A percentile compares a stretch with the other conserved stretches of the same genome.
Conservation (phyloP, 805 yeast species). For the Tetrapisispora taiwanensis region DNA sequence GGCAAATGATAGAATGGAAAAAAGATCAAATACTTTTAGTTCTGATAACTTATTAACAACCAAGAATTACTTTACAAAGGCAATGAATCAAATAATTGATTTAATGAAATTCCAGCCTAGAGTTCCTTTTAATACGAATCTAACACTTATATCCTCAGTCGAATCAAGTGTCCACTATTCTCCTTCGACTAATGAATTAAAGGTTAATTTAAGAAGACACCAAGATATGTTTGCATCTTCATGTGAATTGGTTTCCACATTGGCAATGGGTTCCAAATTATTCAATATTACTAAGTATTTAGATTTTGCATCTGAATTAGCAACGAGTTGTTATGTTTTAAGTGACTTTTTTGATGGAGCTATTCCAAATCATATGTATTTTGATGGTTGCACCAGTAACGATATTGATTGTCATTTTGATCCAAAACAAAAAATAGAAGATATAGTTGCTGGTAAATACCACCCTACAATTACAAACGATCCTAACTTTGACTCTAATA, state of each 20-base stretch:
- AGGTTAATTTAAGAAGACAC: slow-evolving; percentile 20
- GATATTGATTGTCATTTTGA: slow-evolving; percentile 12
- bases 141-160: slow-evolving; percentile 14
- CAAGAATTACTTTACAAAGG: slow-evolving; percentile 28
- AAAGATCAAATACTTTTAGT: neutral
- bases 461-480: neutral
- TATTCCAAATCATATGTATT: slow-evolving; percentile 26
- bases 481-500: neutral
- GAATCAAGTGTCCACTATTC: slow-evolving; percentile 12
- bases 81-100: slow-evolving; percentile 32
- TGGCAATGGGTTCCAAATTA: slow-evolving; percentile 38
- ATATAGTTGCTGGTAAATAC: slow-evolving; percentile 16
- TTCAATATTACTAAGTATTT: slow-evolving; percentile 30
- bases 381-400: slow-evolving; percentile 9
- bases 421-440: slow-evolving; percentile 11
- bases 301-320: slow-evolving; percentile 33
- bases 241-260: slow-evolving; percentile 47
- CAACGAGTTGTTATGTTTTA: slow-evolving; percentile 41
- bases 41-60: slow-evolving; percentile 2
- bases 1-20: neutral
- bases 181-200: slow-evolving; percentile 18
- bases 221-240: slow-evolving; percentile 38
- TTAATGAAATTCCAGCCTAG: slow-evolving; percentile 38
- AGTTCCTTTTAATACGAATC: slow-evolving; percentile 28
- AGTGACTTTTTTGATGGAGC: slow-evolving; percentile 30